phyloP scores from a whole-genome alignment of 805 yeast species.

The Metschnikowia picachoensis region DNA sequence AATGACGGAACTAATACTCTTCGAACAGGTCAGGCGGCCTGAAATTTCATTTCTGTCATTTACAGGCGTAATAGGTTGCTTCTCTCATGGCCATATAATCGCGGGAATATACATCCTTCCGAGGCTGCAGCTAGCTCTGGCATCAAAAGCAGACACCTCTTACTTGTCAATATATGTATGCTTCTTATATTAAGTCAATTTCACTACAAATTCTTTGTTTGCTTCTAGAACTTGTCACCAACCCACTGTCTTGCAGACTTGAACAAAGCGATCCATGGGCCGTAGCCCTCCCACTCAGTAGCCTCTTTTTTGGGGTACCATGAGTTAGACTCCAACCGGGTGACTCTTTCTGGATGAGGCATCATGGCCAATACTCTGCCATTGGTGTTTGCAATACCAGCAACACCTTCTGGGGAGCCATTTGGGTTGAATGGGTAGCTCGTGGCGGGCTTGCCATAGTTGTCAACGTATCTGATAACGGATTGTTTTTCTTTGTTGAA shows the following conservation, averaged over 20 bases:
- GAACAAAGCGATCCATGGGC: constrained; percentile 95
- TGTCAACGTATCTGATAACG: constrained; percentile 81
- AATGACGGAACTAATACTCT: too few species aligned
- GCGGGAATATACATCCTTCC: too few species aligned
- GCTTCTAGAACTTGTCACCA: constrained; percentile 33
- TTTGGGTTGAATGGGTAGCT: constrained; percentile 93
- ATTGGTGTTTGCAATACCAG: constrained; percentile 85
- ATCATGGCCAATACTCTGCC: constrained; percentile 97
- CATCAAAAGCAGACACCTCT: neutral
- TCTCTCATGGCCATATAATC: too few species aligned
- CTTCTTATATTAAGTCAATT: too few species aligned
- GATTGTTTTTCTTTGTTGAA: constrained; percentile 46
- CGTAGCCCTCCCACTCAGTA: constrained; percentile 72
- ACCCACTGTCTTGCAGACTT: constrained; percentile 95
- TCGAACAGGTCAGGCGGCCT: too few species aligned
- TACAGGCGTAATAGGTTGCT: too few species aligned
- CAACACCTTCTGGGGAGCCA: constrained; percentile 90
- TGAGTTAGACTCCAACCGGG: constrained; percentile 83
- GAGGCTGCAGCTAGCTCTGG: neutral
- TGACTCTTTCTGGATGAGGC: constrained; percentile 99
- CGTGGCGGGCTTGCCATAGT: constrained; percentile 80
- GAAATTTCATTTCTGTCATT: too few species aligned
- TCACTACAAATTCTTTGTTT: too few species aligned
- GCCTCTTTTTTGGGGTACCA: constrained; percentile 70
- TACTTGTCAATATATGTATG: too few species aligned